Conservation (phyloP, 208 protist genomes). For the Perkinsela sp. region DNA sequence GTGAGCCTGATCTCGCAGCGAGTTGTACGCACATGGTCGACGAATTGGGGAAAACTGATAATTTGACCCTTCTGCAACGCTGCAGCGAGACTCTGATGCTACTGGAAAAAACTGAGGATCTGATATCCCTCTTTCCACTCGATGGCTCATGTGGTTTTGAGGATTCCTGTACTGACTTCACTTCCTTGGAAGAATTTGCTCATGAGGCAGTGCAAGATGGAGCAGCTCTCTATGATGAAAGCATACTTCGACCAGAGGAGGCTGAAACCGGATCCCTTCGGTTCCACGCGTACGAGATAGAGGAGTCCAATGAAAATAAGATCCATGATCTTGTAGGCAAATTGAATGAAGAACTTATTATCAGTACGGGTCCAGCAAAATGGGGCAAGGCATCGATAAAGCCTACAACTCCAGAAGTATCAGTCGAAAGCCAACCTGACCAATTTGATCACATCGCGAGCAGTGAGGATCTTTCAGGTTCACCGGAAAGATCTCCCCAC, state of each 20-base stretch:
- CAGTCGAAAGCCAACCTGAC: not conserved
- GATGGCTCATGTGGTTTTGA: conserved; percentile 39
- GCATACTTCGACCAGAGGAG: conserved; percentile 2
- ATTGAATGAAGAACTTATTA: not conserved
- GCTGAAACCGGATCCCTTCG: conserved; percentile 6
- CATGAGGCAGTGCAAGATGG: conserved; percentile 11
- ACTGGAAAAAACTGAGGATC: conserved; percentile 3
- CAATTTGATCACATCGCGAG: not conserved
- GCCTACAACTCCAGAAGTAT: not conserved
- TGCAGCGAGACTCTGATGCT: conserved; percentile 36
- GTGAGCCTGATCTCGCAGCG: conserved; percentile 8
- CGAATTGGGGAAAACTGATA: conserved; percentile 16
- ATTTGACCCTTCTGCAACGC: conserved; percentile 27
- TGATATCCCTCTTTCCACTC: conserved; percentile 13
- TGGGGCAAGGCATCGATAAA: not conserved
- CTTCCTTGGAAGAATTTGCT: conserved; percentile 18
- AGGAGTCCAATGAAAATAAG: conserved; percentile 4
- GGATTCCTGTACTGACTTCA: conserved; percentile 15
- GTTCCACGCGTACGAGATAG: conserved; percentile 11
- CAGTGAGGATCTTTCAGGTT: not conserved
- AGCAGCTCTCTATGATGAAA: conserved; percentile 12
- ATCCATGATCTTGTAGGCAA: not conserved
- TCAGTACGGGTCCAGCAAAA: not conserved
- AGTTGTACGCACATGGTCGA: conserved; percentile 15
- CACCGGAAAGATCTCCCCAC: not conserved